A percentile compares a stretch with the other conserved stretches of the same genome.
These are phyloP conservation scores for Parasarocladium wereldwijsianum DNA, from an alignment of 2,329 filamentous ascomycete genomes.

Conservation along the genomic window DNA sequence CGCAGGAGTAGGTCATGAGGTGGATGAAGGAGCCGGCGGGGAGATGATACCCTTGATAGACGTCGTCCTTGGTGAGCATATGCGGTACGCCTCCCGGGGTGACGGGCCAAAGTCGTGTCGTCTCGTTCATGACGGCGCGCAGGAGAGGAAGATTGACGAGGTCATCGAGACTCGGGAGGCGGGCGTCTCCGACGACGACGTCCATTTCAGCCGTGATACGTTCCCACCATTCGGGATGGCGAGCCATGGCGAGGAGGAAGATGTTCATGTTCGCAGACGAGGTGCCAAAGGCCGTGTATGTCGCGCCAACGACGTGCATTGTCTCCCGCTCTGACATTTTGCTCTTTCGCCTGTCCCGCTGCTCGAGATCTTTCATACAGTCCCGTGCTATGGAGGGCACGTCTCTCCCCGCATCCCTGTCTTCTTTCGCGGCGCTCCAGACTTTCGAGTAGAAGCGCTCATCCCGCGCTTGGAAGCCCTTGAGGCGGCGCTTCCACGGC, in stretches of 20 bases:
- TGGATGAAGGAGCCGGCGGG: slow-evolving; percentile 2
- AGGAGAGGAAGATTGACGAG: slow-evolving; percentile 21
- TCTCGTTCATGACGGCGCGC: slow-evolving; percentile 25
- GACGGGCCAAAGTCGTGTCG: slow-evolving; percentile 35
- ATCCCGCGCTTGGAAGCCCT: background rate
- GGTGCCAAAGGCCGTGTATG: slow-evolving; percentile 19
- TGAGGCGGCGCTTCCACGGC: slow-evolving; percentile 3
- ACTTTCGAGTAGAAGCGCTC: slow-evolving; percentile 3
- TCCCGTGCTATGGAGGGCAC: slow-evolving; percentile 4
- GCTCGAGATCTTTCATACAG: slow-evolving; percentile 4
- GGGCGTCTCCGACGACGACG: slow-evolving; percentile 17
- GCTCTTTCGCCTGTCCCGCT: background rate
- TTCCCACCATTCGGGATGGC: slow-evolving; percentile 17
- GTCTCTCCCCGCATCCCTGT: slow-evolving; percentile 4
- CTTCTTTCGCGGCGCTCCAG: slow-evolving; percentile 1
- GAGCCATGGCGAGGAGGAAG: slow-evolving; percentile 14
- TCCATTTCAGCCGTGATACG: slow-evolving; percentile 25
- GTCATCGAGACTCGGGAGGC: slow-evolving; percentile 20
- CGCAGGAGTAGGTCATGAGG: slow-evolving; percentile 1
- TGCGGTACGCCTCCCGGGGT: slow-evolving; percentile 28
- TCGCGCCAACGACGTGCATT: slow-evolving; percentile 15
- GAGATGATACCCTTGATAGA: slow-evolving; percentile 29
- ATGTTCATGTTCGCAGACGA: slow-evolving; percentile 13
- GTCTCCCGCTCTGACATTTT: slow-evolving; percentile 11
- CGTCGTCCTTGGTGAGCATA: slow-evolving; percentile 32